A percentile compares a stretch with the other conserved stretches of the same genome.
Evolutionary conservation across 805 yeast species (phyloP).

Genomic region (Ogataea populi-albae): DNA sequence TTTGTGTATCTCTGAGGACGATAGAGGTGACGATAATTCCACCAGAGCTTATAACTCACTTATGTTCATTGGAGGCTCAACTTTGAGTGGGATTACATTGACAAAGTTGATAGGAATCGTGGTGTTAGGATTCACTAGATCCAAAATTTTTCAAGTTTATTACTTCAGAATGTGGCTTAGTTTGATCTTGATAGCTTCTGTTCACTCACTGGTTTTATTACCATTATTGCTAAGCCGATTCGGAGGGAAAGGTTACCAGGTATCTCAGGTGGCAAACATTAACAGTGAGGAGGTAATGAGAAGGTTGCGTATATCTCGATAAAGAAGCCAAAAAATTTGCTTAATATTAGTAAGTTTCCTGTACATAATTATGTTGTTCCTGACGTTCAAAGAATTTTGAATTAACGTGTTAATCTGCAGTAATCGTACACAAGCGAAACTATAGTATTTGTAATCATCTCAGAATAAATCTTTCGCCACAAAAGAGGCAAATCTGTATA

Average conservation of each 20-base stretch:
- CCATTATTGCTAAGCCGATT: constrained; percentile 67
- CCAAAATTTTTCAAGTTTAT: constrained; percentile 85
- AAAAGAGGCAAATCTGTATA: constrained; percentile 26
- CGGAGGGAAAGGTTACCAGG: constrained; percentile 56
- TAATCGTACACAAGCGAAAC: background rate
- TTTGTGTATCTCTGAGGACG: constrained; percentile 4
- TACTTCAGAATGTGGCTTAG: constrained; percentile 95
- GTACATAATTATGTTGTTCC: too few species aligned
- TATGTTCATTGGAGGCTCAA: constrained; percentile 81
- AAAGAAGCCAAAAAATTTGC: too few species aligned
- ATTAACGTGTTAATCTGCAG: background rate
- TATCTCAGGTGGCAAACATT: constrained; percentile 17
- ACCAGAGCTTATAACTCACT: constrained; percentile 56
- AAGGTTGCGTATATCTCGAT: constrained; percentile 15
- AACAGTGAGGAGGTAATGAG: constrained; percentile 26
- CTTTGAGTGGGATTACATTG: constrained; percentile 83
- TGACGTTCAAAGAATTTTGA: background rate
- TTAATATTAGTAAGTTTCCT: too few species aligned
- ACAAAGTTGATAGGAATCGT: constrained; percentile 87
- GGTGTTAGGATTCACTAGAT: constrained; percentile 82
- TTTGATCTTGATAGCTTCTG: constrained; percentile 68
- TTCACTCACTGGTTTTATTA: constrained; percentile 74
- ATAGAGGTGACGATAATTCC: constrained; percentile 16
- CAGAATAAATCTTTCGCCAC: constrained; percentile 18
- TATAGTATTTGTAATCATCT: constrained; percentile 3